Base-by-base conservation (phyloP, 169 alveolate genomes). In the Besnoitia besnoiti region DNA sequence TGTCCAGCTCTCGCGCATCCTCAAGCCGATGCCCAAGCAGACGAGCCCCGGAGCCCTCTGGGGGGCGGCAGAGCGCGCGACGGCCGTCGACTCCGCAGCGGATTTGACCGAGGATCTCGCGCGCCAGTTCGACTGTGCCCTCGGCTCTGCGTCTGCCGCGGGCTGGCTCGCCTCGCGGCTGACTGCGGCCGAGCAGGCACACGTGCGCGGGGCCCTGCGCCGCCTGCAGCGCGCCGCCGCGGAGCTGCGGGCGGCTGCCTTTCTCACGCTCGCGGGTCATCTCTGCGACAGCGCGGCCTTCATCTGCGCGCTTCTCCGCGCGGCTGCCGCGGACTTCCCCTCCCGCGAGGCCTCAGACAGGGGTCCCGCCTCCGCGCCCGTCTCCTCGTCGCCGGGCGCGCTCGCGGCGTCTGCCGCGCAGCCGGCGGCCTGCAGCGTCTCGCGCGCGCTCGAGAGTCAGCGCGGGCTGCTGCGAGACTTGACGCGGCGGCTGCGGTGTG, bases 21-120 rank as follows among this genome's bases (percentile, higher is more conserved):
- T 87, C 50, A 77, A 35, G 85, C 92, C 92, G 30, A 87, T 87
- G 92, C 39, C 44, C 75, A 55, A 46, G 85, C 92, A 42, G 92
- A 16, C 77, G 27, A 87, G 92, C 42, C 92, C 92, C 7, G 92
- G 92, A 47, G 67, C 92, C 24, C 85, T 87, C 10, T 87, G 92
- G 92, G 92, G 85, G 3, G 62, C 75, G 12, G 73, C 92, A 30
- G 85, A 87, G 44, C 24, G 79, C 30, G 85, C 62, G 19, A 51
- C 92, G 3, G 90, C 90, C 16, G 90, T 85, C 16, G 90, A 85
- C 59, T 85, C 90, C 0, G 90, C 90, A 0, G 80, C 61, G 0
- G 90, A 49, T 21, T 47, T 85, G 16, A 37, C 35, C 35, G 33
- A 5, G 59, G 76, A 85, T 51, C 80, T 85, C 24, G 50, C 7